phyloP scores from a whole-genome alignment of 139 green algal genomes.

The Desmodesmus armatus region DNA sequence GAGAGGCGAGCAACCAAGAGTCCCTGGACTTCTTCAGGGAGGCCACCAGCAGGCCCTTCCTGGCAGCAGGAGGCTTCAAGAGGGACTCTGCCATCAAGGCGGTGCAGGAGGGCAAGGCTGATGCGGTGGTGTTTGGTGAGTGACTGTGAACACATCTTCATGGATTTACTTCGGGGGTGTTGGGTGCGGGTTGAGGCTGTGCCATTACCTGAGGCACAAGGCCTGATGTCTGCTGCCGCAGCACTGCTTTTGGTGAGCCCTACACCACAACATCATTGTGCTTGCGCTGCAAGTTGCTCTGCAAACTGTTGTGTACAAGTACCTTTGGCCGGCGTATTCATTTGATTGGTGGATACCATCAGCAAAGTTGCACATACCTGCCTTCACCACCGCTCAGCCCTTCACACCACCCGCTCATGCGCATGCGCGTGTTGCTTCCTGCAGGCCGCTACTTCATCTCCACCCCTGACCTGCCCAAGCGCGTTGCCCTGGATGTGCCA shows the following conservation, averaged over 20 bases:
- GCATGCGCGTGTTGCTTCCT: neutral
- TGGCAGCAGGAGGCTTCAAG: slow-evolving; percentile 75
- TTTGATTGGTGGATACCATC: neutral
- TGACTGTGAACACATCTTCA: neutral
- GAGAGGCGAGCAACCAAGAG: slow-evolving; percentile 21
- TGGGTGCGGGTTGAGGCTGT: neutral
- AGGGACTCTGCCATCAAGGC: slow-evolving; percentile 56
- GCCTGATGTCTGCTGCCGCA: no score
- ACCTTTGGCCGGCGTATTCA: neutral
- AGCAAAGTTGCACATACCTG: neutral
- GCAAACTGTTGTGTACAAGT: neutral
- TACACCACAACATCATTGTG: neutral
- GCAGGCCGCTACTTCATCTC: slow-evolving; percentile 16
- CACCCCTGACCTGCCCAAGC: slow-evolving; percentile 72
- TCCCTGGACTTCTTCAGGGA: slow-evolving; percentile 70
- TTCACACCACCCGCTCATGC: neutral
- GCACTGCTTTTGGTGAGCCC: neutral
- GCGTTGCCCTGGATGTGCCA: slow-evolving; percentile 65
- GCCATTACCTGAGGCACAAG: neutral
- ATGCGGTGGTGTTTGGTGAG: slow-evolving; percentile 67
- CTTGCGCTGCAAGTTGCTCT: neutral
- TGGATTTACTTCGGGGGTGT: neutral
- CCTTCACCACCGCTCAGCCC: neutral
- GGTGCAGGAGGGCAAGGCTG: slow-evolving; percentile 57
- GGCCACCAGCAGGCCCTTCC: slow-evolving; percentile 67